Conservation (phyloP, 139 green algal species). For the Micractinium sp. region DNA sequence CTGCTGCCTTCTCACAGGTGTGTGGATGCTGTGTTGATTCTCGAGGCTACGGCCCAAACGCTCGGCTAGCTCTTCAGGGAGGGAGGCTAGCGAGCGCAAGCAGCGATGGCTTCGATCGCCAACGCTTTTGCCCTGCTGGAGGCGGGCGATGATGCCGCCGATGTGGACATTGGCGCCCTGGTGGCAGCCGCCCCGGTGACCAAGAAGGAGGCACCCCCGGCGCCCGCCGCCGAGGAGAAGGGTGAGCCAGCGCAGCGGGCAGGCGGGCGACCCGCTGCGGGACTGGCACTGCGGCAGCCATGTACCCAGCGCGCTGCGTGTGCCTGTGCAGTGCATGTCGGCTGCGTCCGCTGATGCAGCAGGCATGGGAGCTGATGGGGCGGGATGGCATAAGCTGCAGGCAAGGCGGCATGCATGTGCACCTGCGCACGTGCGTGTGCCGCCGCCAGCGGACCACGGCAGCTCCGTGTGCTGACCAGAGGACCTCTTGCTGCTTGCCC, state of each 20-base stretch:
- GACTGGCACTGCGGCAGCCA: too few relatives aligned
- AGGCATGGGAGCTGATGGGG: too few relatives aligned
- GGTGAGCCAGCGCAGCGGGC: conserved; percentile 6
- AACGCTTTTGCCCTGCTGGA: conserved; percentile 45
- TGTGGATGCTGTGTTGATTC: not conserved
- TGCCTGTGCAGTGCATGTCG: not conserved
- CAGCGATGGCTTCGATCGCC: conserved; percentile 39
- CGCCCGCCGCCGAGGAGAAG: not conserved
- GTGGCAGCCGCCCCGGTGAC: conserved; percentile 32
- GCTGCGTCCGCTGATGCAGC: too few relatives aligned
- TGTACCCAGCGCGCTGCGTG: too few relatives aligned
- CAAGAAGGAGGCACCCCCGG: conserved; percentile 15
- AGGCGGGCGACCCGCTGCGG: not conserved
- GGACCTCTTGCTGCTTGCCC: too few relatives aligned
- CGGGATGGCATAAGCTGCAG: too few relatives aligned
- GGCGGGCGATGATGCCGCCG: conserved; percentile 34
- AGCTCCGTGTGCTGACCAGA: too few relatives aligned
- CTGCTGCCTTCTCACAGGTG: not conserved
- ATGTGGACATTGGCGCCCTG: conserved; percentile 41
- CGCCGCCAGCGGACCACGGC: too few relatives aligned
- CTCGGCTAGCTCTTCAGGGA: conserved; percentile 10
- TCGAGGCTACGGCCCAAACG: not conserved
- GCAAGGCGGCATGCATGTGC: too few relatives aligned
- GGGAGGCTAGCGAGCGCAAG: conserved; percentile 11
- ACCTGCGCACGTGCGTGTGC: too few relatives aligned